phyloP scores from a whole-genome alignment of 768 basidiomycete genomes.

The Tylopilus balloui region DNA sequence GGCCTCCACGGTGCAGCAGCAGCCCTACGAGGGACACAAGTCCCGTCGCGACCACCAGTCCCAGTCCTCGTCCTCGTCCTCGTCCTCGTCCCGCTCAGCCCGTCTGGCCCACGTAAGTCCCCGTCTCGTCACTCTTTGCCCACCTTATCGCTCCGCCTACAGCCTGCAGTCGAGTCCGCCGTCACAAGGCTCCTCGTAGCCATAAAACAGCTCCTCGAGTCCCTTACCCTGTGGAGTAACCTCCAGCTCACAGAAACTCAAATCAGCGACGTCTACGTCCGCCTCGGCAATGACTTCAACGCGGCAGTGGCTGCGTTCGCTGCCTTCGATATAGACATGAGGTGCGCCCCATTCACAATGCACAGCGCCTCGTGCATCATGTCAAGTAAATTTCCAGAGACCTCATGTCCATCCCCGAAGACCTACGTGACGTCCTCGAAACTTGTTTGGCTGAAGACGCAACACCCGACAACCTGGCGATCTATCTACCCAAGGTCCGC shows the following conservation, averaged over 20 bases:
- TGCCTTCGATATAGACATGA: constrained; percentile 82
- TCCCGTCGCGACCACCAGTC: constrained; percentile 54
- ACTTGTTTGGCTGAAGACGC: constrained; percentile 90
- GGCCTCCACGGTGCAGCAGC: constrained; percentile 21
- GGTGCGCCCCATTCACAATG: constrained; percentile 50
- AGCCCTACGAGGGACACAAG: constrained; percentile 33
- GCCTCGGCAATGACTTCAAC: constrained; percentile 96
- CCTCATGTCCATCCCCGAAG: constrained; percentile 80
- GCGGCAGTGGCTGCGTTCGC: constrained; percentile 86
- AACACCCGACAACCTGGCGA: constrained; percentile 74
- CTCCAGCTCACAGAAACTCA: constrained; percentile 65
- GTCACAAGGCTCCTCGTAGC: constrained; percentile 91
- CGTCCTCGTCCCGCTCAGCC: constrained; percentile 20
- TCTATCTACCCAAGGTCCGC: constrained; percentile 87
- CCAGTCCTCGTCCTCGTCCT: constrained; percentile 43
- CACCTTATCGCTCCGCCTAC: background rate
- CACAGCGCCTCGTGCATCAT: constrained; percentile 11
- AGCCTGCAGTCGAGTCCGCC: constrained; percentile 85
- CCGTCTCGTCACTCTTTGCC: background rate
- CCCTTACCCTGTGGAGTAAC: constrained; percentile 80
- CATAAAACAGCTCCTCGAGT: constrained; percentile 91
- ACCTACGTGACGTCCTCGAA: constrained; percentile 85
- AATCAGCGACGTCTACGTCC: constrained; percentile 97
- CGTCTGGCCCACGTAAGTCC: constrained; percentile 25
- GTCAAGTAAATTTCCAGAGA: constrained; percentile 51